Conservation (phyloP, 257 asterid species). For the Solanum megistacrolobum region DNA sequence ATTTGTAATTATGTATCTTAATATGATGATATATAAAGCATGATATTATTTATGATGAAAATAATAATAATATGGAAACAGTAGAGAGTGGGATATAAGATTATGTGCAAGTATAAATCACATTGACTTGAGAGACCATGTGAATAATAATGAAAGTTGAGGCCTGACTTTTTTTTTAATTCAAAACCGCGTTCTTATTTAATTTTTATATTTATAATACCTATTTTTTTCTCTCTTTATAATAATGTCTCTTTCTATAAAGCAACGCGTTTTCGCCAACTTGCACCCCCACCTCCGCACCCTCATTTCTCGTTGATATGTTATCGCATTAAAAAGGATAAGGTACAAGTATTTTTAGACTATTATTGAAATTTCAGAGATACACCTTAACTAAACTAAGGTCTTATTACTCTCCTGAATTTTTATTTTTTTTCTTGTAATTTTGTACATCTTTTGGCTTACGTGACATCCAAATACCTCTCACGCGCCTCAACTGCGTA, state of each 20-base stretch:
- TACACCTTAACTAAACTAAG: accelerated
- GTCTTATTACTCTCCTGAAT: accelerated
- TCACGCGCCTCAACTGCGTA: too few relatives aligned
- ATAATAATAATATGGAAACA: neutral
- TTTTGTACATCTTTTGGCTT: too few relatives aligned
- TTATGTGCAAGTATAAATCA: neutral
- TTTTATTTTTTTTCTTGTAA: too few relatives aligned
- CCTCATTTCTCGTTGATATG: neutral
- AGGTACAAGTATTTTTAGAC: accelerated
- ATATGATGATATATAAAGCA: neutral
- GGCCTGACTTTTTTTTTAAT: neutral
- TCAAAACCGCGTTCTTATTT: neutral
- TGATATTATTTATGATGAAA: neutral
- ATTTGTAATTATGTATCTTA: neutral
- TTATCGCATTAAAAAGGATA: neutral
- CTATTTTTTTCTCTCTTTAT: too few relatives aligned
- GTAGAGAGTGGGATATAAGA: neutral
- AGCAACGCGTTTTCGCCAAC: neutral
- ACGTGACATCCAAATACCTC: too few relatives aligned
- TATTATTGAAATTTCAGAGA: too few relatives aligned
- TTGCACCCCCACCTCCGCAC: neutral
- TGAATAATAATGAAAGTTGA: neutral
- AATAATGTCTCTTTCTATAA: neutral
- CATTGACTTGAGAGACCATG: neutral
- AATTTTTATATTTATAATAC: too few relatives aligned